Evolutionary conservation across 352 stramenopile genomes (phyloP).

Genomic region (Phytophthora kernoviae): DNA sequence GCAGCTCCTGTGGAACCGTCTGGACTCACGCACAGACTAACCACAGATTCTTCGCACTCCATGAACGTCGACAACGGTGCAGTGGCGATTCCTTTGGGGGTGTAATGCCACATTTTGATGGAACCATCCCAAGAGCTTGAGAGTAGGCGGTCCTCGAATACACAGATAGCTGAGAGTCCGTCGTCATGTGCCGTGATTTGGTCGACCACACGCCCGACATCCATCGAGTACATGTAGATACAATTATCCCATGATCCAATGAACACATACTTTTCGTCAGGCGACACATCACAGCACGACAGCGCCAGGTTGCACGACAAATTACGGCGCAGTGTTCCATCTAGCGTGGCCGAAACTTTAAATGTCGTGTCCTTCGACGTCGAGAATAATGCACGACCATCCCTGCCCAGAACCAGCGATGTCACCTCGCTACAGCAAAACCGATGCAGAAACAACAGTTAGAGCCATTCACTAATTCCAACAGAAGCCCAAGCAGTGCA

Average conservation of each 20-base stretch:
- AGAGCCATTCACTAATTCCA: neutral
- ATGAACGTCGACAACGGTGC: conserved; percentile 71
- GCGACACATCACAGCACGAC: conserved; percentile 80
- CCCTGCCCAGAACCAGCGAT: conserved; percentile 63
- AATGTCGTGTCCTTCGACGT: conserved; percentile 79
- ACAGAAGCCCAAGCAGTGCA: neutral
- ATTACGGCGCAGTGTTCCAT: conserved; percentile 67
- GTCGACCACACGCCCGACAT: conserved; percentile 79
- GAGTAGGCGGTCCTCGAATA: conserved; percentile 76
- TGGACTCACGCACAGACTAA: conserved; percentile 68
- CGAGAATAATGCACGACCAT: conserved; percentile 70
- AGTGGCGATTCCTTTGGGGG: conserved; percentile 63
- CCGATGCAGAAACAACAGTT: neutral
- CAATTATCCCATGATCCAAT: conserved; percentile 84
- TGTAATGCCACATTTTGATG: conserved; percentile 85
- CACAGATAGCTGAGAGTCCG: conserved; percentile 72
- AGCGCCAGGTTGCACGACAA: conserved; percentile 78
- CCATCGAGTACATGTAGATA: conserved; percentile 90
- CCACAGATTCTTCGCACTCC: conserved; percentile 77
- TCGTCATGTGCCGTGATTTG: conserved; percentile 84
- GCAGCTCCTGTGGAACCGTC: conserved; percentile 67
- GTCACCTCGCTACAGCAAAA: conserved; percentile 59
- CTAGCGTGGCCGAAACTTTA: conserved; percentile 72
- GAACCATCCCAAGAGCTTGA: conserved; percentile 80
- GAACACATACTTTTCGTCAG: conserved; percentile 85